Percentiles rank a stretch among this genome's conserved stretches.
These are phyloP conservation scores for Glycine latifolia DNA, from an alignment of 306 rosid genomes.

Conservation along the genomic window DNA sequence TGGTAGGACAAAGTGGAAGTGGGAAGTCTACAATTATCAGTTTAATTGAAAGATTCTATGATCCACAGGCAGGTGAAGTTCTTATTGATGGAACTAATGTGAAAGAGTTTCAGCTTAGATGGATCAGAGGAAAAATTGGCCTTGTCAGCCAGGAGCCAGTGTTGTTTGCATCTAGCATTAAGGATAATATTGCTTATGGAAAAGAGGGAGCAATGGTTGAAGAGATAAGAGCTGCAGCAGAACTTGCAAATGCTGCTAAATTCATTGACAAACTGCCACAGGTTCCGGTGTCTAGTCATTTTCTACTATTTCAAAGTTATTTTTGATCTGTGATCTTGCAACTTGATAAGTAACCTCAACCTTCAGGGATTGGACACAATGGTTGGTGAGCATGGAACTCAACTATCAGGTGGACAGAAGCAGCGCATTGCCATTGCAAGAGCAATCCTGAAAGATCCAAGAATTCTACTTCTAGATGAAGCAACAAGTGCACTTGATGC, in stretches of 20 bases:
- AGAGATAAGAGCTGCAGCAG: conserved; percentile 70
- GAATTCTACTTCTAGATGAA: conserved; percentile 83
- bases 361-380: conserved; percentile 71
- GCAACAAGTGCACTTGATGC: conserved; percentile 89
- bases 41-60: conserved; percentile 81
- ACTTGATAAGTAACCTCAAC: conserved; percentile 19
- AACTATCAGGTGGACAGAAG: conserved; percentile 85
- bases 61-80: conserved; percentile 77
- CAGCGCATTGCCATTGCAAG: conserved; percentile 87
- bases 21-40: conserved; percentile 85
- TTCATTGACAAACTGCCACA: conserved; percentile 80
- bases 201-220: conserved; percentile 75
- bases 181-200: conserved; percentile 79
- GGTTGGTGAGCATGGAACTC: conserved; percentile 91
- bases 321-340: conserved; percentile 5
- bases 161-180: conserved; percentile 72
- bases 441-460: conserved; percentile 78
- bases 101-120: conserved; percentile 72
- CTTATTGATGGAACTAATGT: conserved; percentile 69
- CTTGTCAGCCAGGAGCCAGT: conserved; percentile 92
- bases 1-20: conserved; percentile 90
- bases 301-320: neutral
- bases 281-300: conserved; percentile 52
- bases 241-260: conserved; percentile 81
- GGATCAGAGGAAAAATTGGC: conserved; percentile 83